A percentile compares a stretch with the other conserved stretches of the same genome.
These are phyloP conservation scores for Podospora conica DNA, from an alignment of 495 filamentous ascomycete species.

Conservation along the genomic window DNA sequence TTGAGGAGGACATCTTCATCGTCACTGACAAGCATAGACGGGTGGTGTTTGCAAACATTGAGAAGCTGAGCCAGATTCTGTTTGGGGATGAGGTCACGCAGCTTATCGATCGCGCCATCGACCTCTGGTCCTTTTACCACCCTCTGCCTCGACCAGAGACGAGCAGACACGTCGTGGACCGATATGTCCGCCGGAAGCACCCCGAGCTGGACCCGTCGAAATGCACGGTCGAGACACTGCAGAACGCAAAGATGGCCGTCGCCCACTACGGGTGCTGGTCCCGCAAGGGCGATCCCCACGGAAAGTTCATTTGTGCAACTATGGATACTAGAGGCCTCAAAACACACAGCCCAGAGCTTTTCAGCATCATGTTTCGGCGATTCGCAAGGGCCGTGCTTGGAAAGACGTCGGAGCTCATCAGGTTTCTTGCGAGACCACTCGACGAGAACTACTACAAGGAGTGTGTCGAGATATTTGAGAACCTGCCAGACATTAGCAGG, in stretches of 20 bases:
- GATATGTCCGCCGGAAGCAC: not conserved
- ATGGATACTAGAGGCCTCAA: not conserved
- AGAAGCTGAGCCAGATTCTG: not conserved
- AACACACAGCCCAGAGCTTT: no score
- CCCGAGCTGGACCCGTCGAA: constrained; percentile 1
- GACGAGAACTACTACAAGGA: not conserved
- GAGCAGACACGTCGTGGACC: not conserved
- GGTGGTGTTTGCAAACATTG: constrained; percentile 1
- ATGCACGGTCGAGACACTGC: not conserved
- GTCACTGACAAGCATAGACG: not conserved
- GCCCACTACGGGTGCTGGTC: constrained; percentile 1
- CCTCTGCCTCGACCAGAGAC: not conserved
- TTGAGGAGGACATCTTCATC: not conserved
- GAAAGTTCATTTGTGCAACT: not conserved
- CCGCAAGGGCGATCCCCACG: not conserved
- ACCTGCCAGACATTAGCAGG: not conserved
- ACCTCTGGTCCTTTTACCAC: not conserved
- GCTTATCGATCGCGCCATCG: not conserved
- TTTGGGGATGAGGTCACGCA: not conserved
- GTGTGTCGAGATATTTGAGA: not conserved
- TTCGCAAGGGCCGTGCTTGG: not conserved
- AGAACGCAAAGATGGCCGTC: not conserved
- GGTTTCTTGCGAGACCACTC: not conserved
- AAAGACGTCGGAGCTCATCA: not conserved
- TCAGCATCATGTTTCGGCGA: not conserved